Base-by-base conservation (phyloP, 2,329 filamentous ascomycete species). In the Didymella lethalis region DNA sequence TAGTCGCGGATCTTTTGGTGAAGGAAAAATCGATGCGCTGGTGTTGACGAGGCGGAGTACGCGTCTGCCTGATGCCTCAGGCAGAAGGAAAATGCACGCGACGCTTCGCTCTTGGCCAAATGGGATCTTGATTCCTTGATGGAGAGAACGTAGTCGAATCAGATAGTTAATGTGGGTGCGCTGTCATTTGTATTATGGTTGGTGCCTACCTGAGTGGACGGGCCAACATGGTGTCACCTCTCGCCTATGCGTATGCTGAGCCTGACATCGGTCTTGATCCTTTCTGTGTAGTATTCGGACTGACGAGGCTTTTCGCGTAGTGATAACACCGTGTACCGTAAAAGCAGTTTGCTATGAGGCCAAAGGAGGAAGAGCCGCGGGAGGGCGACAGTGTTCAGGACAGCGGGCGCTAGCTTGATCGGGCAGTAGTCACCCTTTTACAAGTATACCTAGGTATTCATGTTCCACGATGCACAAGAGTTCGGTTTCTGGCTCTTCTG, bases 11-110 rank as follows among this genome's bases (percentile, higher is more conserved):
- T 48, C 18, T 0, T 31, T 8, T n/a, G 6, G 40, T 32, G 1
- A 2, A 1, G 25, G 34, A 11, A 18, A 12, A 26, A 16, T 31
- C 20, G 46, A 41, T 26, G 46, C 7, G 31, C 29, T 44, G 23
- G 18, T 28, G 43, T 47, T 43, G 54, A 52, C 54, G 44, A 52
- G 48, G 54, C 54, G 20, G 11, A 46, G 29, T 53, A 50, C 48
- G 54, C 34, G 48, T 44, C n/a, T 52, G 44, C 48, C 54, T 56
- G 53, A n/a, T 48, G 54, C 48, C 54, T 57, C 36, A 52, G 48
- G 54, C 54, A 52, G 54, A 38, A 23, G 43, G 7, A 20, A 5
- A 18, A 4, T 2, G 29, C 26, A 16, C 25, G 44, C 38, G 14
- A 18, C n/a, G 14, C 6, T n/a, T 32, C 18, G 29, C 2, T 8